These are phyloP conservation scores for Dentipellis sp. DNA, from an alignment of 768 basidiomycete genomes.

Conservation along the genomic window DNA sequence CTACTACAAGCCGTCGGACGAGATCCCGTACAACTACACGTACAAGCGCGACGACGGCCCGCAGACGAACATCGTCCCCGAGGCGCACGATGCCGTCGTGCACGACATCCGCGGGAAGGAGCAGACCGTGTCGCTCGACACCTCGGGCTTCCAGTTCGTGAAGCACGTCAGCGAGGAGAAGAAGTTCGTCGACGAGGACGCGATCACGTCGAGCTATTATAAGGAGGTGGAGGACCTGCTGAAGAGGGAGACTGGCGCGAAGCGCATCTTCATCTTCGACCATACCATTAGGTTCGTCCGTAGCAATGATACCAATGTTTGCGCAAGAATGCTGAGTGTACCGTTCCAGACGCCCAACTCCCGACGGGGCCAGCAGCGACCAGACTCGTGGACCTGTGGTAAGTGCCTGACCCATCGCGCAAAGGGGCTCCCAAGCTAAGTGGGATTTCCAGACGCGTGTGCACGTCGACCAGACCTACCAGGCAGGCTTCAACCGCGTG, in stretches of 20 bases:
- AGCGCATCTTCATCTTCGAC: conserved; percentile 34
- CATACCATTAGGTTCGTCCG: conserved; percentile 29
- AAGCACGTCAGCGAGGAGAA: conserved; percentile 25
- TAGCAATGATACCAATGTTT: too few relatives aligned
- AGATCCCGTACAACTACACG: conserved; percentile 28
- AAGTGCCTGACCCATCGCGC: conserved; percentile 2
- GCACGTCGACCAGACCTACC: conserved; percentile 37
- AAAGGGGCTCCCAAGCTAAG: neutral
- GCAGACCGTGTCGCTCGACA: conserved; percentile 24
- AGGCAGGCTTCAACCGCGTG: conserved; percentile 28
- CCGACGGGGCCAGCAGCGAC: conserved; percentile 2
- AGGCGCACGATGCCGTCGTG: conserved; percentile 18
- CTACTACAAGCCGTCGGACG: conserved; percentile 21
- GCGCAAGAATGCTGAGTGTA: too few relatives aligned
- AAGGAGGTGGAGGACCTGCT: conserved; percentile 32
- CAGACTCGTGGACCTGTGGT: conserved; percentile 26
- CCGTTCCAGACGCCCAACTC: neutral
- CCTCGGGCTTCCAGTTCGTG: conserved; percentile 36
- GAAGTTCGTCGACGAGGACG: conserved; percentile 30
- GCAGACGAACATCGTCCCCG: conserved; percentile 22
- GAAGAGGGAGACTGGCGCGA: conserved; percentile 30
- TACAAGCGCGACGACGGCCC: conserved; percentile 20
- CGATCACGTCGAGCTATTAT: conserved; percentile 30
- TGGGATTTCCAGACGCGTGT: conserved; percentile 23
- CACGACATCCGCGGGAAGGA: conserved; percentile 24